Conservation (phyloP, 768 basidiomycete genomes). For the Pleurotus cornucopiae region DNA sequence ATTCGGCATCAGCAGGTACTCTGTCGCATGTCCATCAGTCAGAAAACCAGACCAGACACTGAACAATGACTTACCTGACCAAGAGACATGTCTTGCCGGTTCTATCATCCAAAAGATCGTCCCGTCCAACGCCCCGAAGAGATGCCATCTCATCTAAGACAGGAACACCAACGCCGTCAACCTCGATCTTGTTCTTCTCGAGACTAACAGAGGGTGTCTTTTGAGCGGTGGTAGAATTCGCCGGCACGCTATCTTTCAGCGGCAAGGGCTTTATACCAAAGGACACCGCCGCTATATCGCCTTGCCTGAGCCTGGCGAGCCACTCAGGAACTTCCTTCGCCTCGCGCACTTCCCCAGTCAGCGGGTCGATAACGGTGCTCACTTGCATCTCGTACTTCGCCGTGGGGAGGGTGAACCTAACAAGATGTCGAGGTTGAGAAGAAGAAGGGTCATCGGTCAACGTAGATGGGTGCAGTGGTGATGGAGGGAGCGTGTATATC, state of each 20-base stretch:
- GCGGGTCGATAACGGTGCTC: constrained; percentile 74
- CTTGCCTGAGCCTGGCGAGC: constrained; percentile 60
- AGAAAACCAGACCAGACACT: neutral
- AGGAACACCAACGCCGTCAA: constrained; percentile 48
- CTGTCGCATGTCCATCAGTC: neutral
- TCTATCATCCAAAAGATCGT: constrained; percentile 7
- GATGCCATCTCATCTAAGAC: constrained; percentile 77
- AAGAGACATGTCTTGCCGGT: constrained; percentile 5
- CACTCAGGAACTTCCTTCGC: constrained; percentile 68
- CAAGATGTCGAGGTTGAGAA: constrained; percentile 63
- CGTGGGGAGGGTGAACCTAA: constrained; percentile 78
- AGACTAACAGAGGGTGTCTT: no score
- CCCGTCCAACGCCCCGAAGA: constrained; percentile 59
- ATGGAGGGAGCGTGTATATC: constrained; percentile 76
- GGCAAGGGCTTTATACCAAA: constrained; percentile 46
- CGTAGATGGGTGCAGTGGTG: constrained; percentile 74
- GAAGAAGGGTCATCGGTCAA: constrained; percentile 33
- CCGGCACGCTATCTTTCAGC: constrained; percentile 12
- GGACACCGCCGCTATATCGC: constrained; percentile 43
- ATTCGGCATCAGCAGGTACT: constrained; percentile 7
- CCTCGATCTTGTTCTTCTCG: constrained; percentile 25
- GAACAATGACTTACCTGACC: neutral
- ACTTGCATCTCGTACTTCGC: constrained; percentile 61
- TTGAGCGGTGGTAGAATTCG: constrained; percentile 13
- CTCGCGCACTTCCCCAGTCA: constrained; percentile 63